Conservation (phyloP, 2,329 filamentous ascomycete genomes). For the Claviceps spartinae region DNA sequence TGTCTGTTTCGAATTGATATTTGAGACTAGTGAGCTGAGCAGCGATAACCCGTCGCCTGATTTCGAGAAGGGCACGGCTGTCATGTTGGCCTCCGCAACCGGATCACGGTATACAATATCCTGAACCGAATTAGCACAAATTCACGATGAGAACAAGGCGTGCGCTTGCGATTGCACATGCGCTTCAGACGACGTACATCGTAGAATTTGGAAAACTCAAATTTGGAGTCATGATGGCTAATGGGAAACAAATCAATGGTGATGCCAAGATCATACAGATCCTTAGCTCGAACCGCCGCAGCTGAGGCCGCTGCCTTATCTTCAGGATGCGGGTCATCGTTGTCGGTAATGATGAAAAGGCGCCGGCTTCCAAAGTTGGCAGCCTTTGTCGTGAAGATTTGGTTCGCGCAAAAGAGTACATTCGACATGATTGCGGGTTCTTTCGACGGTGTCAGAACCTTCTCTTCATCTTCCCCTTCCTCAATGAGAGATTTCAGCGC, state of each 20-base stretch:
- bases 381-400: conserved; percentile 89
- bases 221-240: conserved; percentile 52
- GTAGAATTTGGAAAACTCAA: conserved; percentile 80
- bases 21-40: conserved; percentile 67
- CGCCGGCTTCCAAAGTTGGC: conserved; percentile 86
- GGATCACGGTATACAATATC: conserved; percentile 83
- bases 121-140: conserved; percentile 24
- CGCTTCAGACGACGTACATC: conserved; percentile 43
- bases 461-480: conserved; percentile 56
- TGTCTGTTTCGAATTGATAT: conserved; percentile 80
- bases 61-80: conserved; percentile 46
- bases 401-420: conserved; percentile 86
- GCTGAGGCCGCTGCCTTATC: conserved; percentile 62
- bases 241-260: conserved; percentile 90
- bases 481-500: conserved; percentile 62
- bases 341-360: conserved; percentile 92
- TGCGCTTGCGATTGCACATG: neutral
- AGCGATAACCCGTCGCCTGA: conserved; percentile 65
- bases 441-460: conserved; percentile 55
- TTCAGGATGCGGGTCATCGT: conserved; percentile 67
- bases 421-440: conserved; percentile 72
- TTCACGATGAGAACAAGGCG: no score
- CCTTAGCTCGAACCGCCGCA: conserved; percentile 78
- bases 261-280: conserved; percentile 87
- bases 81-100: conserved; percentile 47